Conservation (phyloP, 192 early-diverging fungal genomes). For the Coemansia sp. region DNA sequence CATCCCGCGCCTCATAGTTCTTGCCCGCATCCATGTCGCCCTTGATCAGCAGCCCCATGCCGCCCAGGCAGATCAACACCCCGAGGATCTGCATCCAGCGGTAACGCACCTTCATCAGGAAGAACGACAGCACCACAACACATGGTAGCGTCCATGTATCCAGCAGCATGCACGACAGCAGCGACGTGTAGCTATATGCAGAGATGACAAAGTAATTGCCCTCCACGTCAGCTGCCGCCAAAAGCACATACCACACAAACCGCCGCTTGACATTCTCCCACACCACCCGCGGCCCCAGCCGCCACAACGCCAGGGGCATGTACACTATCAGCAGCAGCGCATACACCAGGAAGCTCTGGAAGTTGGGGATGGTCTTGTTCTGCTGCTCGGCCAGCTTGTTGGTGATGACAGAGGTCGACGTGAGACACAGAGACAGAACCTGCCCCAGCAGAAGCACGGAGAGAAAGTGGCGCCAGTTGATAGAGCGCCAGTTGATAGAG, state of each 20-base stretch:
- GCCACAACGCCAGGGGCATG: constrained; percentile 41
- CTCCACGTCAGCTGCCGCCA: constrained; percentile 71
- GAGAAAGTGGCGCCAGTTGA: constrained; percentile 47
- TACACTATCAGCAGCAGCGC: constrained; percentile 45
- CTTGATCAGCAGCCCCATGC: constrained; percentile 62
- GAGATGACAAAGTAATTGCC: constrained; percentile 80
- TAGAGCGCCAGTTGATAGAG: background rate
- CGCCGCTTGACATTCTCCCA: constrained; percentile 37
- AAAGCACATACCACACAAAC: constrained; percentile 51
- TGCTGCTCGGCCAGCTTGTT: constrained; percentile 55
- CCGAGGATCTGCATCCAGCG: constrained; percentile 63
- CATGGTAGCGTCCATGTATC: constrained; percentile 73
- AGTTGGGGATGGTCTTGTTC: constrained; percentile 58
- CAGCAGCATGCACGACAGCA: constrained; percentile 70
- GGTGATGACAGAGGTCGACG: constrained; percentile 62
- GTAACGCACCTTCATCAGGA: constrained; percentile 60
- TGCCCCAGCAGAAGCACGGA: constrained; percentile 54
- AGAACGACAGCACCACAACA: constrained; percentile 62
- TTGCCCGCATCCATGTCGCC: constrained; percentile 60
- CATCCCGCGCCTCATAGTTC: constrained; percentile 52
- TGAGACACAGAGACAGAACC: constrained; percentile 70
- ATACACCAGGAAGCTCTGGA: constrained; percentile 68
- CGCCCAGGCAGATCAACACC: constrained; percentile 60
- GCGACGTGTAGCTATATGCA: constrained; percentile 67
- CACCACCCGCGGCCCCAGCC: constrained; percentile 33